Conservation (phyloP, 169 alveolate species). For the Eimeria sp. region DNA sequence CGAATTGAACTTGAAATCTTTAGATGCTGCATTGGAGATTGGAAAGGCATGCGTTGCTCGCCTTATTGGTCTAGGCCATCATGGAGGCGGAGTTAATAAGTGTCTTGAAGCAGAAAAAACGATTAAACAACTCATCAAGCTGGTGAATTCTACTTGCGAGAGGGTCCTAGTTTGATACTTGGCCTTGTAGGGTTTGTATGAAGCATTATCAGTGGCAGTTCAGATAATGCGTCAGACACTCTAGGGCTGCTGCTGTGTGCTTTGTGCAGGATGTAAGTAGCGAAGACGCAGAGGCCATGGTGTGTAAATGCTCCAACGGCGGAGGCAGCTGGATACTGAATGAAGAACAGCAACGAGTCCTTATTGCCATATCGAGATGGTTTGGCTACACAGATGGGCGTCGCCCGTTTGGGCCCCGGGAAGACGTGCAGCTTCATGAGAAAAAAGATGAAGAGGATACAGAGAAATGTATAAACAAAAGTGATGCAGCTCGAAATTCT, state of each 20-base stretch:
- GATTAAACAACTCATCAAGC: neutral
- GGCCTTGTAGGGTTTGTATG: neutral
- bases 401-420: slow-evolving; percentile 28
- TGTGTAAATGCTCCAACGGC: slow-evolving; percentile 6
- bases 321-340: slow-evolving; percentile 50
- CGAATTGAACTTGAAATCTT: neutral
- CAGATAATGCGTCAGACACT: neutral
- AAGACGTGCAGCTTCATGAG: neutral
- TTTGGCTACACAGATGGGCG: slow-evolving; percentile 51
- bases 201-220: neutral
- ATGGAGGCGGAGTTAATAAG: neutral
- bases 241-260: too few species aligned
- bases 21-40: slow-evolving; percentile 8
- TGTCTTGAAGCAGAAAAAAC: neutral
- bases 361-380: slow-evolving; percentile 43
- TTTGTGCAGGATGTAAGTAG: slow-evolving; percentile 38
- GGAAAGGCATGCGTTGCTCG: slow-evolving; percentile 59
- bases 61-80: neutral
- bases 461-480: neutral
- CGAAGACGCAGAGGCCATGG: slow-evolving; percentile 18
- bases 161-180: neutral
- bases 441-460: neutral
- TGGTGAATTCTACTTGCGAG: neutral
- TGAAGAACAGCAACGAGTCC: slow-evolving; percentile 48
- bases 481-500: neutral